A percentile compares a stretch with the other conserved stretches of the same genome.
Conservation (phyloP, 495 filamentous ascomycete species). For the Annulohypoxylon maeteangense region DNA sequence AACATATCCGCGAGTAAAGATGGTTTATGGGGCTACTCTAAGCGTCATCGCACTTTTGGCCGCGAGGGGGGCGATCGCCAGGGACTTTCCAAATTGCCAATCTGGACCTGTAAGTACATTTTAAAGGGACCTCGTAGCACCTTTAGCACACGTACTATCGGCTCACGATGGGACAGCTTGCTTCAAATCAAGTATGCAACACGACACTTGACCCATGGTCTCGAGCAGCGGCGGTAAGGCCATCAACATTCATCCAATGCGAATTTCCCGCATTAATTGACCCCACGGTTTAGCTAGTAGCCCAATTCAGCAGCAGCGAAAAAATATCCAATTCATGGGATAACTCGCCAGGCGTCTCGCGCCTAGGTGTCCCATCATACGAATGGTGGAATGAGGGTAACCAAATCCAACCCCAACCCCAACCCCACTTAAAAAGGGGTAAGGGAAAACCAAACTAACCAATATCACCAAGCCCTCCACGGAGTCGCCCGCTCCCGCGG, state of each 20-base stretch:
- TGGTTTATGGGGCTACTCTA: slow-evolving; percentile 4
- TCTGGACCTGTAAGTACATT: slow-evolving; percentile 32
- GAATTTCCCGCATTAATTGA: neutral
- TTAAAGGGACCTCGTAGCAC: neutral
- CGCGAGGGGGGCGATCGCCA: slow-evolving; percentile 12
- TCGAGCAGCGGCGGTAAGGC: slow-evolving; percentile 55
- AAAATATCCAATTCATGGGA: slow-evolving; percentile 68
- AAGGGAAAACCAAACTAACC: neutral
- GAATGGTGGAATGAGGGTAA: slow-evolving; percentile 59
- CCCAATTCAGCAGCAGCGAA: slow-evolving; percentile 50
- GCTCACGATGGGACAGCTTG: slow-evolving; percentile 33
- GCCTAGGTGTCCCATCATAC: slow-evolving; percentile 67
- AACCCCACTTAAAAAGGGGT: neutral
- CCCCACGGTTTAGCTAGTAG: slow-evolving; percentile 35
- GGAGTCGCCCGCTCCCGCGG: slow-evolving; percentile 63
- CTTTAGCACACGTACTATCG: neutral
- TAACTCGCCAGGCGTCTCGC: slow-evolving; percentile 63
- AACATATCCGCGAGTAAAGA: neutral
- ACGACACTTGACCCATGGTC: slow-evolving; percentile 49
- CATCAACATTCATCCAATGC: neutral
- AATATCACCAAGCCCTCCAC: slow-evolving; percentile 59
- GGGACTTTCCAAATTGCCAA: slow-evolving; percentile 41
- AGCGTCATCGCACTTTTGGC: slow-evolving; percentile 23
- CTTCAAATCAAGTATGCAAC: slow-evolving; percentile 58
- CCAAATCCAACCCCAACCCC: neutral